These are phyloP conservation scores for Ceratobasidium sp. DNA, from an alignment of 1,284 basidiomycete genomes.

Conservation along the genomic window DNA sequence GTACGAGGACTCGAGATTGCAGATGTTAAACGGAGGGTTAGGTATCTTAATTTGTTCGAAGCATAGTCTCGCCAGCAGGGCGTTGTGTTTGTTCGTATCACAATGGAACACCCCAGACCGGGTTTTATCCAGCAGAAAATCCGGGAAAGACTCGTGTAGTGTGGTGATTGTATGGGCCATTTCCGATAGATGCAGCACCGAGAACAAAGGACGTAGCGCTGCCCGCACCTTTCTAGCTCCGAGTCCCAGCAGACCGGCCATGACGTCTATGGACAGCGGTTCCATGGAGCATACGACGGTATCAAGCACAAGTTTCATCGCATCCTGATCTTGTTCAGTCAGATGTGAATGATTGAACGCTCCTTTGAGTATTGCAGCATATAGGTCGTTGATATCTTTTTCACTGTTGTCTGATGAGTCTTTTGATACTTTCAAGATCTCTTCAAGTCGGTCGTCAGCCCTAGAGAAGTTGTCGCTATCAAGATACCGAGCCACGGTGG, in stretches of 20 bases:
- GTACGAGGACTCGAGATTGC: too few species aligned
- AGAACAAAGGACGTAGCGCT: background rate
- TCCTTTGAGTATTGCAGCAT: background rate
- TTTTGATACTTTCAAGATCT: background rate
- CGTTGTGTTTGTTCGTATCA: background rate
- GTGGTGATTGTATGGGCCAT: background rate
- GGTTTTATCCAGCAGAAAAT: background rate
- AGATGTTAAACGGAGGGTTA: constrained; percentile 12
- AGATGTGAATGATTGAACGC: background rate
- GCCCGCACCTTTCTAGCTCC: background rate
- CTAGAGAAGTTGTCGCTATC: background rate
- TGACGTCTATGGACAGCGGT: background rate
- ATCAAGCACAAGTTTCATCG: background rate
- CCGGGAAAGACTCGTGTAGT: constrained; percentile 14
- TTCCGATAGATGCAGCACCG: background rate
- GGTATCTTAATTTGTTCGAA: background rate
- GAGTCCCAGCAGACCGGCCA: background rate
- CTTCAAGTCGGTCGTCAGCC: background rate
- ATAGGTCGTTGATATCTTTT: background rate
- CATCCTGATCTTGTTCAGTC: background rate
- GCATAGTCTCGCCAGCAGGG: background rate
- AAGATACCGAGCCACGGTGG: constrained; percentile 2
- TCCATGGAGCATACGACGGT: background rate
- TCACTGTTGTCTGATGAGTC: background rate
- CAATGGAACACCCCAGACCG: constrained; percentile 1